Evolutionary conservation across 140 eudicot genomes (phyloP).

Genomic region (Flaveria floridana): DNA sequence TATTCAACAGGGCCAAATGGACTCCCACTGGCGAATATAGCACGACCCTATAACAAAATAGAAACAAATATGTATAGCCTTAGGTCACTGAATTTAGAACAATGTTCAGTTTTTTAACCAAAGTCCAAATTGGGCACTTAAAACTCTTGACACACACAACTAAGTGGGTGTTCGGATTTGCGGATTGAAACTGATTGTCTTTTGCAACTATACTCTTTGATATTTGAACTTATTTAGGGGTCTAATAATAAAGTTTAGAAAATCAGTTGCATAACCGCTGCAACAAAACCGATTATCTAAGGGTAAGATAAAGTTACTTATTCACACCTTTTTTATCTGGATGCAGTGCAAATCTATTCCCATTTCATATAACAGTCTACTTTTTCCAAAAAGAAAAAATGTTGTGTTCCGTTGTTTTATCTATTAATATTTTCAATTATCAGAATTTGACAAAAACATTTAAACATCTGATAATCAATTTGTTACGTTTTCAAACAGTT

Average conservation of each 20-base stretch:
- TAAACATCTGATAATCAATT: neutral
- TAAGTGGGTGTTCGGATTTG: constrained; percentile 1
- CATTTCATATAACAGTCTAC: neutral
- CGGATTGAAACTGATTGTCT: neutral
- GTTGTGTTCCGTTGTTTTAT: neutral
- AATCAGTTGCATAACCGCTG: neutral
- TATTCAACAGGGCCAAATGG: constrained; percentile 80
- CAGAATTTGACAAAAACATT: neutral
- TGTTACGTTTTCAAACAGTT: neutral
- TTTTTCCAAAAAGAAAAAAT: neutral
- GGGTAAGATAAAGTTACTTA: neutral
- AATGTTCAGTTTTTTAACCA: neutral
- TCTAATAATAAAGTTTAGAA: neutral
- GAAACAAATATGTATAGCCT: constrained; percentile 2
- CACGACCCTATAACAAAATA: constrained; percentile 58
- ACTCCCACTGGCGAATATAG: constrained; percentile 89
- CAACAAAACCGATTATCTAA: constrained; percentile 15
- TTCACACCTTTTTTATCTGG: neutral
- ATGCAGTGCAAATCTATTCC: neutral
- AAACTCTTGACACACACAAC: neutral
- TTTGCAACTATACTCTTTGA: too few species aligned
- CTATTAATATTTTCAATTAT: neutral
- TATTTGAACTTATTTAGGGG: neutral
- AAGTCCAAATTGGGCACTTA: neutral
- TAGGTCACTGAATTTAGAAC: neutral